These are phyloP conservation scores for Verticillium longisporum DNA, from an alignment of 2,329 filamentous ascomycete species.

Conservation along the genomic window DNA sequence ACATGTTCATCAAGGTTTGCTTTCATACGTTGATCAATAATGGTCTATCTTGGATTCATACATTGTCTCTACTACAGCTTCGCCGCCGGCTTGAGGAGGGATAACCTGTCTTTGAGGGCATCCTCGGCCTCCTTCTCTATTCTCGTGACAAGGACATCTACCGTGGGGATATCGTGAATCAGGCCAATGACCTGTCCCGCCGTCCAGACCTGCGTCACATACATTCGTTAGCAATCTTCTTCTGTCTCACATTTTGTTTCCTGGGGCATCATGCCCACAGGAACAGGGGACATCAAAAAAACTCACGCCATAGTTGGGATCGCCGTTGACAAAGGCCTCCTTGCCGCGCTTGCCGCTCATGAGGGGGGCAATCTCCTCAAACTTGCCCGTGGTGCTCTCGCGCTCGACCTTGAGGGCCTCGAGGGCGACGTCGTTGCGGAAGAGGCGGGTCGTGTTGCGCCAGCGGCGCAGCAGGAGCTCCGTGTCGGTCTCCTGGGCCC, in stretches of 20 bases:
- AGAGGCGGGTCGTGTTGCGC: slow-evolving; percentile 87
- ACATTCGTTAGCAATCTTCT: slow-evolving; percentile 4
- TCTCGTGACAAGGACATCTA: slow-evolving; percentile 58
- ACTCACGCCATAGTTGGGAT: slow-evolving; percentile 82
- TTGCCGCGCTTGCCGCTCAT: slow-evolving; percentile 88
- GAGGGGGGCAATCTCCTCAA: slow-evolving; percentile 77
- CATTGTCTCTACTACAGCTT: slow-evolving; percentile 45
- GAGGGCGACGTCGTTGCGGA: slow-evolving; percentile 80
- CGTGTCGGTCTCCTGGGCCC: slow-evolving; percentile 84
- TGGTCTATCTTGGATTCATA: not conserved
- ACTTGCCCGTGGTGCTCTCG: slow-evolving; percentile 78
- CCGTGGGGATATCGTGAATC: slow-evolving; percentile 78
- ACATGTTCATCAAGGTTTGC: too few species aligned
- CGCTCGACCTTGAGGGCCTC: slow-evolving; percentile 77
- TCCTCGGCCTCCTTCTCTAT: slow-evolving; percentile 73
- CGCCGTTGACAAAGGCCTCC: slow-evolving; percentile 87
- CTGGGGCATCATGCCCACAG: not conserved
- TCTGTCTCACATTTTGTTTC: too few species aligned
- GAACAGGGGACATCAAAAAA: not conserved
- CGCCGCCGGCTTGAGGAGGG: slow-evolving; percentile 47
- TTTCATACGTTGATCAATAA: not conserved
- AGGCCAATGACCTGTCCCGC: slow-evolving; percentile 90
- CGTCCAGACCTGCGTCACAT: slow-evolving; percentile 71
- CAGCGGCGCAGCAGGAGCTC: slow-evolving; percentile 81
- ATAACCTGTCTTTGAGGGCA: slow-evolving; percentile 52